phyloP scores from a whole-genome alignment of 2,329 filamentous ascomycete species.

The Aureobasidium sp. region DNA sequence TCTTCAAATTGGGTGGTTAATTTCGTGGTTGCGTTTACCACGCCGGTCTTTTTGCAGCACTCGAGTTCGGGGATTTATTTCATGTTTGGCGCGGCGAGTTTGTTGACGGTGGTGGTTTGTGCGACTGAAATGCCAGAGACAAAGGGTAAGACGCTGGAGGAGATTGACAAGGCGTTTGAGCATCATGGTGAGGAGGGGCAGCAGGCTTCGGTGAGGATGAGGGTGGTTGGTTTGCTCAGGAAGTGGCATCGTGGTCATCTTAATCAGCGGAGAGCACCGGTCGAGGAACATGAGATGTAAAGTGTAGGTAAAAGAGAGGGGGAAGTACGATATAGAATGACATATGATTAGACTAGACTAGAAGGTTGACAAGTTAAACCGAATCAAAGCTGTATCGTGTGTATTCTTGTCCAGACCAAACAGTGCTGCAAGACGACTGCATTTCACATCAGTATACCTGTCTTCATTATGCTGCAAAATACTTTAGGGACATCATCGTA shows the following conservation, averaged over 20 bases:
- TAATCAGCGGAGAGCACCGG: not conserved
- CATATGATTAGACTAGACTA: not conserved
- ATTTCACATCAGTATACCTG: no score
- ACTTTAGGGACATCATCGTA: not conserved
- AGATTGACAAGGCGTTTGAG: conserved; percentile 13
- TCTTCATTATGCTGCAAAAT: no score
- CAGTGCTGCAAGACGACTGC: no score
- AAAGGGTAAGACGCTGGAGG: conserved; percentile 10
- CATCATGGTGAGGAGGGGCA: not conserved
- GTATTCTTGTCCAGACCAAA: no score
- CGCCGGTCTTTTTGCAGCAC: conserved; percentile 41
- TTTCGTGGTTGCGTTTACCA: conserved; percentile 32
- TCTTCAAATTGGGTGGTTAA: conserved; percentile 42
- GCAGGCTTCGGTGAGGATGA: not conserved
- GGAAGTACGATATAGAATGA: not conserved
- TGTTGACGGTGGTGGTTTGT: conserved; percentile 13
- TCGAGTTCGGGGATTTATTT: conserved; percentile 27
- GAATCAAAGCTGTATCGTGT: no score
- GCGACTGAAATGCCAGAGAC: conserved; percentile 15
- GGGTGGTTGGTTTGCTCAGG: not conserved
- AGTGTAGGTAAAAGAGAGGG: not conserved
- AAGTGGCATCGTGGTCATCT: not conserved
- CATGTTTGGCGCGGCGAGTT: conserved; percentile 25
- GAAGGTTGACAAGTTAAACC: not conserved
- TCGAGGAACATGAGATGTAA: not conserved